Evolutionary conservation across 2,329 filamentous ascomycete genomes (phyloP).

Genomic region (Trichothecium sympodiale): DNA sequence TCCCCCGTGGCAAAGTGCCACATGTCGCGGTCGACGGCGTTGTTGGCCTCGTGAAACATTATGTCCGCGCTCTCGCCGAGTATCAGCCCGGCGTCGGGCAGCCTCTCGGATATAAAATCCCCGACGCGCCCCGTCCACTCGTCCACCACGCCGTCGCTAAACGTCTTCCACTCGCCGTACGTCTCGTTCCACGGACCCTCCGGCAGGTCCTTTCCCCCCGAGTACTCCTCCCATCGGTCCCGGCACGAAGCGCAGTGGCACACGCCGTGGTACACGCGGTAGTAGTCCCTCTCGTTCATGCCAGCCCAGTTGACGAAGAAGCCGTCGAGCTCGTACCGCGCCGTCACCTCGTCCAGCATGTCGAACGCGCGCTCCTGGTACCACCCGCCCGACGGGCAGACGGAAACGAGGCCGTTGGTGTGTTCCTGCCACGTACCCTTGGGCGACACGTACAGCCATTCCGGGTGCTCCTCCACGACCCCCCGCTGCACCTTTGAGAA

Average conservation of each 20-base stretch:
- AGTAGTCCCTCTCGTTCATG: slow-evolving; percentile 9
- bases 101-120: slow-evolving; percentile 6
- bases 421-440: slow-evolving; percentile 8
- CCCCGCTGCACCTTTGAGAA: slow-evolving; percentile 7
- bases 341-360: slow-evolving; percentile 8
- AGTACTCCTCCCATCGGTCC: slow-evolving; percentile 5
- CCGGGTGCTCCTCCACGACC: slow-evolving; percentile 7
- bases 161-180: slow-evolving; percentile 8
- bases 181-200: slow-evolving; percentile 3
- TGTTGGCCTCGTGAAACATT: slow-evolving; percentile 9
- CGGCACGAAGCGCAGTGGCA: slow-evolving; percentile 9
- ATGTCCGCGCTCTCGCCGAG: slow-evolving; percentile 6
- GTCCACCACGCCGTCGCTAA: slow-evolving; percentile 7
- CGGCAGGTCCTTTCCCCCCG: slow-evolving; percentile 5
- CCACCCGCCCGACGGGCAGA: slow-evolving; percentile 7
- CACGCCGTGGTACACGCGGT: slow-evolving; percentile 8
- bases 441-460: slow-evolving; percentile 8
- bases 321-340: slow-evolving; percentile 7
- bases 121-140: slow-evolving; percentile 6
- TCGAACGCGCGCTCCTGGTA: slow-evolving; percentile 10
- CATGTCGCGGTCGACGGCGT: slow-evolving; percentile 8
- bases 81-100: slow-evolving; percentile 8
- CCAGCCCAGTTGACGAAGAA: slow-evolving; percentile 11
- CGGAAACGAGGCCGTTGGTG: slow-evolving; percentile 7
- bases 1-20: slow-evolving; percentile 8